Conservation (phyloP, 306 rosid genomes). For the Hylodesmum podocarpum region DNA sequence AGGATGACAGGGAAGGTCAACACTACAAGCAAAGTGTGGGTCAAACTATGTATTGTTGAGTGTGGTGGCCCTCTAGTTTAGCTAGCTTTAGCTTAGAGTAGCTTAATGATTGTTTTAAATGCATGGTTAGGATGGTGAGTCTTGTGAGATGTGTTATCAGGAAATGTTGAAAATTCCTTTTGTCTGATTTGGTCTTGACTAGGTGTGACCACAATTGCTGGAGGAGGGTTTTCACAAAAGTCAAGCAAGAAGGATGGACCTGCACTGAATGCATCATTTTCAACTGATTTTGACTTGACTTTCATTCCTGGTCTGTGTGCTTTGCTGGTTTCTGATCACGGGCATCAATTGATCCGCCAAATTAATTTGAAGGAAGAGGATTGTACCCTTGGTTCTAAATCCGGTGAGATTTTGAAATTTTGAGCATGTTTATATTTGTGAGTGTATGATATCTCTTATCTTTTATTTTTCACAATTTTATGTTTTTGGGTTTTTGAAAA, state of each 20-base stretch:
- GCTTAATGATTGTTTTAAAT: background rate
- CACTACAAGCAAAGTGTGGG: background rate
- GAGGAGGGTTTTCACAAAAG: slow-evolving; percentile 53
- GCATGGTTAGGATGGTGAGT: slow-evolving; percentile 8
- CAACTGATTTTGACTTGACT: slow-evolving; percentile 52
- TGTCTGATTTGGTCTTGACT: slow-evolving; percentile 15
- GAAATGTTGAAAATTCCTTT: slow-evolving; percentile 12
- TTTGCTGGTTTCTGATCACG: slow-evolving; percentile 59
- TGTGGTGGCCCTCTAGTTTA: background rate
- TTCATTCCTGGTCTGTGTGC: slow-evolving; percentile 53
- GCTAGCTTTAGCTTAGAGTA: background rate
- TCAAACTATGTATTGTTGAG: background rate
- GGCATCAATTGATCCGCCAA: slow-evolving; percentile 51
- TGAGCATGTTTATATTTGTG: background rate
- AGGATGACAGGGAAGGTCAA: background rate
- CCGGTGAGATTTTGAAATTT: slow-evolving; percentile 49
- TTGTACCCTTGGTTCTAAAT: slow-evolving; percentile 44
- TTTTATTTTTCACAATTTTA: slow-evolving; percentile 7
- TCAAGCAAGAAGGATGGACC: slow-evolving; percentile 54
- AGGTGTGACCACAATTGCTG: slow-evolving; percentile 85
- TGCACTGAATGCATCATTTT: slow-evolving; percentile 64
- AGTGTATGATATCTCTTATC: background rate
- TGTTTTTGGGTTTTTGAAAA: background rate
- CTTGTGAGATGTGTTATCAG: background rate
- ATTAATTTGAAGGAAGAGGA: slow-evolving; percentile 67